Evolutionary conservation across 1,284 basidiomycete genomes (phyloP).

Genomic region (Agaricales sp.): DNA sequence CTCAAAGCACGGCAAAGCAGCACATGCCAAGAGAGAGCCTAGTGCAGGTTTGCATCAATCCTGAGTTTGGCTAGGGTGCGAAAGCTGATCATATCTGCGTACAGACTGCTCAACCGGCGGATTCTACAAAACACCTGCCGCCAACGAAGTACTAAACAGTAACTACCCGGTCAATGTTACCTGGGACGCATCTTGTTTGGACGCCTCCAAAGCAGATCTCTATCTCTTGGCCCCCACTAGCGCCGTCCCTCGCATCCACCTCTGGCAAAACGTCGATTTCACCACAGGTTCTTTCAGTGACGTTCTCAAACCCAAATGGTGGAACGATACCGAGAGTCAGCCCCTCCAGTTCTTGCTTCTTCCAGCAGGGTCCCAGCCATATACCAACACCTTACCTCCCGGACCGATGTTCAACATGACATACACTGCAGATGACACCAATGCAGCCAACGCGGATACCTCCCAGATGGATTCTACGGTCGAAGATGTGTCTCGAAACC

Average conservation of each 20-base stretch:
- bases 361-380: constrained; percentile 39
- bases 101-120: constrained; percentile 44
- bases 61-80: too few relatives aligned
- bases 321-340: constrained; percentile 52
- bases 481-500: constrained; percentile 24
- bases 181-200: constrained; percentile 62
- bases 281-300: constrained; percentile 43
- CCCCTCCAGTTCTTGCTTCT: constrained; percentile 63
- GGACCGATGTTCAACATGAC: constrained; percentile 70
- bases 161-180: constrained; percentile 49
- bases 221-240: constrained; percentile 57
- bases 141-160: constrained; percentile 39
- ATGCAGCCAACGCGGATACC: constrained; percentile 30
- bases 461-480: constrained; percentile 23
- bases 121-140: constrained; percentile 59
- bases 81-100: background rate
- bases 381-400: constrained; percentile 46
- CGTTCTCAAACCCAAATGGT: constrained; percentile 63
- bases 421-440: constrained; percentile 35
- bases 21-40: background rate
- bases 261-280: constrained; percentile 52
- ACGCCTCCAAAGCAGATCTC: constrained; percentile 49
- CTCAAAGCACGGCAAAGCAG: too few relatives aligned
- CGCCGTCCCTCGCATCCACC: constrained; percentile 41
- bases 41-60: background rate